These are phyloP conservation scores for Fistulifera pelliculosa DNA, from an alignment of 108 stramenopile species.

Conservation along the genomic window DNA sequence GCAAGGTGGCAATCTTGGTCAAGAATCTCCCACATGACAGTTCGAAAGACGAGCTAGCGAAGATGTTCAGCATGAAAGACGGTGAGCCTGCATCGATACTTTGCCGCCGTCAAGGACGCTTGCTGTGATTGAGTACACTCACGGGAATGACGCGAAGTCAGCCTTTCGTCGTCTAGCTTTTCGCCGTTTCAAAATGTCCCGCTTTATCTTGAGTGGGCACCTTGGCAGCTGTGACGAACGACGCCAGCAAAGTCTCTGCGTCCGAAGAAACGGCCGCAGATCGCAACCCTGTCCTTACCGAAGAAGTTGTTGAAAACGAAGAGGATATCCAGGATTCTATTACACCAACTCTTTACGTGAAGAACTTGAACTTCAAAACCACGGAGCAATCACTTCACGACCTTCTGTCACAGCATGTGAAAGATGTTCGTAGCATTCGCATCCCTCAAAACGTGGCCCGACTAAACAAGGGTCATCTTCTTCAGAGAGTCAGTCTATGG, in stretches of 20 bases:
- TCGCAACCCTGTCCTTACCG: not conserved
- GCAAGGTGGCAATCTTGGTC: constrained; percentile 82
- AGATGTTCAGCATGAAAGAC: constrained; percentile 75
- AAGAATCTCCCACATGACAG: constrained; percentile 95
- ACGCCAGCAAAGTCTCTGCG: not conserved
- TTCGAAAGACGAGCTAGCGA: constrained; percentile 69
- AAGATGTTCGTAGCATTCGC: constrained; percentile 63
- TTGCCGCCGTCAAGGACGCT: constrained; percentile 85
- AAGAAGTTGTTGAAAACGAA: constrained; percentile 12
- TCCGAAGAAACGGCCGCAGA: not conserved
- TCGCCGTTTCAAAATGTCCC: constrained; percentile 92
- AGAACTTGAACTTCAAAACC: constrained; percentile 93
- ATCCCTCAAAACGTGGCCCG: constrained; percentile 84
- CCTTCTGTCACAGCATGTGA: constrained; percentile 43
- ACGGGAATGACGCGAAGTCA: constrained; percentile 77
- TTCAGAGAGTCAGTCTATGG: constrained; percentile 59
- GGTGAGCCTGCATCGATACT: constrained; percentile 53
- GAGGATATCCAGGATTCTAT: constrained; percentile 8
- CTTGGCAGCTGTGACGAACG: constrained; percentile 30
- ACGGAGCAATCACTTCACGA: constrained; percentile 59
- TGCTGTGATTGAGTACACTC: constrained; percentile 87
- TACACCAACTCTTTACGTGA: constrained; percentile 82
- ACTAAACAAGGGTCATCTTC: constrained; percentile 15
- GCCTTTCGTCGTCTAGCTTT: constrained; percentile 93
- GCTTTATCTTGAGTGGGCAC: constrained; percentile 98